Base-by-base conservation (phyloP, 2,329 filamentous ascomycete genomes). In the Corinectria fuckeliana region DNA sequence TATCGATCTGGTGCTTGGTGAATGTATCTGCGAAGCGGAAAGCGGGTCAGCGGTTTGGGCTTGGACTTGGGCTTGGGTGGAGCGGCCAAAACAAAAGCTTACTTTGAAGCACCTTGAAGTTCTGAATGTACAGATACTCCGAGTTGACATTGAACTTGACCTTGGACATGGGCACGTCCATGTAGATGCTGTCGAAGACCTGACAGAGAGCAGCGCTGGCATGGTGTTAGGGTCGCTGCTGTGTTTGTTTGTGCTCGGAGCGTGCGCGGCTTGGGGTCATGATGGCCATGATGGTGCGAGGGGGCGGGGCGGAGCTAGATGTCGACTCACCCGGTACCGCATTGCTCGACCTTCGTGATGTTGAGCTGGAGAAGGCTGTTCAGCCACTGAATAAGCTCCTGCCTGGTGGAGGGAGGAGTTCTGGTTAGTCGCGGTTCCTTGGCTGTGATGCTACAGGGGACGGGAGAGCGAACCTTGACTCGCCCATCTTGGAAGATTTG, bases 131-230 rank as follows among this genome's bases (percentile, higher is more conserved):
- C 68, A 92, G 91, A 78, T 97, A 98, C 83, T 99, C 95, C 69
- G 89, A 90, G 80, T 93, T 97, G 73, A 94, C 94, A 76, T 97
- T 97, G 85, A 99, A 99, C 82, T 97, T 97, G 81, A 99, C 94
- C 70, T 92, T 88, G 66, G 88, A 84, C 95, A 99, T 98, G 68
- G 94, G 93, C 30, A 98, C 85, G 77, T 99, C 95, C 81, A 87
- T 88, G 83, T 93, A 98, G 82, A 99, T 97, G 78, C 93, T 97
- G 82, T 99, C 95, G 78, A 97, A 97, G 72, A 99, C 88, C 81
- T 99, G 95, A 82, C 95, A 99, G 63, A 97, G 86, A 47, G 94
- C 94, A 69, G 95, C 94, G 76, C 94, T 98, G 74, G 55, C 20
- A 28, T 30, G 3, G 28, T 44, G 51, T 56, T 48, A 25, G 39